phyloP scores from a whole-genome alignment of 2,329 filamentous ascomycete genomes.

The Onygenales sp. region DNA sequence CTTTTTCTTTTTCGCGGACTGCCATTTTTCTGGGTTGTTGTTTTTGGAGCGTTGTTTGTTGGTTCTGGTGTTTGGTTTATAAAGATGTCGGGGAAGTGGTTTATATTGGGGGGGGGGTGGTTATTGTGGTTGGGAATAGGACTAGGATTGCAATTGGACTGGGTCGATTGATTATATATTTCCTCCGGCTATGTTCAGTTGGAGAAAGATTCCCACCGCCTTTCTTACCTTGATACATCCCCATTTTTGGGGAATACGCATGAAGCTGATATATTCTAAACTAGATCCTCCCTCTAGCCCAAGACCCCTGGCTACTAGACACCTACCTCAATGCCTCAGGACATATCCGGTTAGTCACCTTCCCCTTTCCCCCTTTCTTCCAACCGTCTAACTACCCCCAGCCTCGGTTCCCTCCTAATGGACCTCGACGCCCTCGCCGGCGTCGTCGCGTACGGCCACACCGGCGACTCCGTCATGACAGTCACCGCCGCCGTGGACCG shows the following conservation, averaged over 20 bases:
- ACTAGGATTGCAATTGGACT: too few species aligned
- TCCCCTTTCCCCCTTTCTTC: neutral
- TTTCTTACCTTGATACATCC: too few species aligned
- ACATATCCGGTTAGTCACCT: conserved; percentile 49
- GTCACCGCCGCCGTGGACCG: conserved; percentile 56
- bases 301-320: conserved; percentile 68
- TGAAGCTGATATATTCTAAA: conserved; percentile 1
- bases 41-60: too few species aligned
- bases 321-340: conserved; percentile 69
- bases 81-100: too few species aligned
- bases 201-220: too few species aligned
- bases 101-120: too few species aligned
- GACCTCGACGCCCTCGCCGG: conserved; percentile 70
- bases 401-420: conserved; percentile 65
- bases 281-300: conserved; percentile 57
- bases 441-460: conserved; percentile 65
- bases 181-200: too few species aligned
- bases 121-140: too few species aligned
- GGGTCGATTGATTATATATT: too few species aligned
- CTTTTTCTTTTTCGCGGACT: conserved; percentile 3
- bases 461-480: conserved; percentile 53
- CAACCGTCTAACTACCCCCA: conserved; percentile 21
- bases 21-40: too few species aligned
- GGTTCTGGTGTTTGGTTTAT: too few species aligned
- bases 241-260: too few species aligned